Evolutionary conservation across 768 basidiomycete genomes (phyloP), one percentile per base, ranked within the genome.

Genomic region (Lentinula raphanica): DNA sequence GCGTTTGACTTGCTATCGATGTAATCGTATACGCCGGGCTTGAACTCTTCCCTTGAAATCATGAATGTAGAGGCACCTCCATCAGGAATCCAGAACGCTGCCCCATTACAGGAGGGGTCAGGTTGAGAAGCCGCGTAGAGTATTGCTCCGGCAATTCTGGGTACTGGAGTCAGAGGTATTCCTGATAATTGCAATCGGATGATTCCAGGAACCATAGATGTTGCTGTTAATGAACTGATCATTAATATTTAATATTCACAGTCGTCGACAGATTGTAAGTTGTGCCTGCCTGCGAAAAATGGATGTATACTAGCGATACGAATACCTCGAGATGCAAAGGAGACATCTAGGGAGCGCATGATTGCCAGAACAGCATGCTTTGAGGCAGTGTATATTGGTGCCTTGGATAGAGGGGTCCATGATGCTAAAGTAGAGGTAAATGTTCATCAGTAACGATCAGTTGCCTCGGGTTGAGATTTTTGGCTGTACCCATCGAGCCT

Each of bases 401-500:
- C 73, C 15, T 44, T 57, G 1, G 68, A 63, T 9, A 73, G 57
- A 0, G 66, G 66, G 8, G 62, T 44, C 64, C 71, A 71, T 7
- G 70, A 72, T 11, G 73, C 70, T 71, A 55, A 7, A 49, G 35
- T 36, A 11, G 8, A 48, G 6, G 5, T 13, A 28, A 27, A 23
- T 21, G n/a, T 29, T 29, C 23, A 35, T 25, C 35, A 23, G 53
- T 13, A 23, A 17, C 25, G 23, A 38, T 40, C n/a, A 58, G 27
- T 23, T 12, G 48, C 13, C 27, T n/a, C 13, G 38, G 27, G n/a
- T n/a, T n/a, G n/a, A n/a, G n/a, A n/a, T n/a, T n/a, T n/a, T n/a
- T n/a, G n/a, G n/a, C n/a, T 55, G 17, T 48, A 70, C 72, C 68
- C 67, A 76, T 71, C 9, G 72, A 74, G 21, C 72, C 72, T 8